Conservation (phyloP, 192 early-diverging fungal species). For the Podila verticillata region DNA sequence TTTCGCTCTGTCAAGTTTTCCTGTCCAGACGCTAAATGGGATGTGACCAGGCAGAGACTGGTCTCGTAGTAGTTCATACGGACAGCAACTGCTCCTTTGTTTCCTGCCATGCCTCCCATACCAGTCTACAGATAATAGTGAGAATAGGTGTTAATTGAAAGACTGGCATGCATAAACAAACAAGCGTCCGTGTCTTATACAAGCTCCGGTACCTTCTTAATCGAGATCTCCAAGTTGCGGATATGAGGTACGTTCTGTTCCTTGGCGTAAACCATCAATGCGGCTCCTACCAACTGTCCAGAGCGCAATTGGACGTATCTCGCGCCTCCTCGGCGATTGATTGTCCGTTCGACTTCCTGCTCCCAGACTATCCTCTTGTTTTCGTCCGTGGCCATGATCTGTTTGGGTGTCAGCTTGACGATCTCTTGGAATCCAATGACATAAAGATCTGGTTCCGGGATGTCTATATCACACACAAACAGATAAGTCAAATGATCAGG, state of each 20-base stretch:
- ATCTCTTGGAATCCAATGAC: constrained; percentile 97
- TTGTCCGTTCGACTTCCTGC: constrained; percentile 56
- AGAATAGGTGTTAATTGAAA: too few species aligned
- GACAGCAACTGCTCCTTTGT: constrained; percentile 97
- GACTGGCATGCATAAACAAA: neutral
- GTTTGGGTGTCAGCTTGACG: constrained; percentile 85
- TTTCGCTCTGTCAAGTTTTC: constrained; percentile 82
- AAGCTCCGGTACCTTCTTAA: constrained; percentile 68
- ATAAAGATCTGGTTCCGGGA: constrained; percentile 76
- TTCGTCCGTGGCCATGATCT: constrained; percentile 53
- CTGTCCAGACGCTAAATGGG: constrained; percentile 92
- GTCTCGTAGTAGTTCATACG: constrained; percentile 89
- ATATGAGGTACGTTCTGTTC: constrained; percentile 72
- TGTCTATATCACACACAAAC: constrained; percentile 19
- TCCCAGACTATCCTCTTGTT: constrained; percentile 58
- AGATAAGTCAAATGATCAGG: neutral
- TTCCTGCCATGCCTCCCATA: constrained; percentile 93
- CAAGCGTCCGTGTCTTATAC: neutral
- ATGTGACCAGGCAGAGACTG: constrained; percentile 87
- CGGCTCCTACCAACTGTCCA: constrained; percentile 90
- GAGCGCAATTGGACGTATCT: constrained; percentile 87
- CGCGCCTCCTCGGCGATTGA: constrained; percentile 55
- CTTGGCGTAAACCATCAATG: constrained; percentile 88
- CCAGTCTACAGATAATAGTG: constrained; percentile 73
- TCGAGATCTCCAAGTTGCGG: constrained; percentile 83